phyloP scores from a whole-genome alignment of 1,139 yeast genomes.

The Wickerhamiella pararugosa region DNA sequence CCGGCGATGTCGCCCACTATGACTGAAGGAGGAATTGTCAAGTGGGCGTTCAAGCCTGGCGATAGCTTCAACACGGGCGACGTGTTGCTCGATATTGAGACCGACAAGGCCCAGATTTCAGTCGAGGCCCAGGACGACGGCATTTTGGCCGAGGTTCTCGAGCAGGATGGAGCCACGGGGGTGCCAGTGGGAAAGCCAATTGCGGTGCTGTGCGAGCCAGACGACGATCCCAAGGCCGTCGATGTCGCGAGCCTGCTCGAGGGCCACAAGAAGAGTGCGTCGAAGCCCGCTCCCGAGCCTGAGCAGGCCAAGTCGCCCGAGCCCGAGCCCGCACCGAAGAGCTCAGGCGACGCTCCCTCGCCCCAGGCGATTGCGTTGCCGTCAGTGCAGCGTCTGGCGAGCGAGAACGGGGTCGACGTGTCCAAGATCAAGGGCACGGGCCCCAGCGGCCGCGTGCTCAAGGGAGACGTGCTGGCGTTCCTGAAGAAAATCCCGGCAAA shows the following conservation, averaged over 20 bases:
- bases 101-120: conserved; percentile 86
- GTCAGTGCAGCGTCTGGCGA: conserved; percentile 57
- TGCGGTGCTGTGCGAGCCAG: conserved; percentile 77
- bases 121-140: conserved; percentile 95
- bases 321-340: conserved; percentile 21
- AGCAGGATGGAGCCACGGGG: conserved; percentile 56
- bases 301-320: conserved; percentile 11
- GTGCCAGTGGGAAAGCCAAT: conserved; percentile 80
- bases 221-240: conserved; percentile 57
- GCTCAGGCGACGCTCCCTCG: background rate
- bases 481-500: conserved; percentile 54
- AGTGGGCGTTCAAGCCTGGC: conserved; percentile 61
- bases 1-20: conserved; percentile 99
- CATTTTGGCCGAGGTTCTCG: conserved; percentile 60
- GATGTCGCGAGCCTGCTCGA: conserved; percentile 39
- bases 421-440: conserved; percentile 71
- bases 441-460: conserved; percentile 70
- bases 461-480: conserved; percentile 82
- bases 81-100: conserved; percentile 59
- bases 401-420: conserved; percentile 42
- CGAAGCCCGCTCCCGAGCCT: conserved; percentile 3
- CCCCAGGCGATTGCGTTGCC: conserved; percentile 45
- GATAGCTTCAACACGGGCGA: conserved; percentile 72
- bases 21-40: conserved; percentile 95
- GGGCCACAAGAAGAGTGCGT: background rate